Evolutionary conservation across 1,139 yeast species (phyloP).

Genomic region (Scheffersomyces titani): DNA sequence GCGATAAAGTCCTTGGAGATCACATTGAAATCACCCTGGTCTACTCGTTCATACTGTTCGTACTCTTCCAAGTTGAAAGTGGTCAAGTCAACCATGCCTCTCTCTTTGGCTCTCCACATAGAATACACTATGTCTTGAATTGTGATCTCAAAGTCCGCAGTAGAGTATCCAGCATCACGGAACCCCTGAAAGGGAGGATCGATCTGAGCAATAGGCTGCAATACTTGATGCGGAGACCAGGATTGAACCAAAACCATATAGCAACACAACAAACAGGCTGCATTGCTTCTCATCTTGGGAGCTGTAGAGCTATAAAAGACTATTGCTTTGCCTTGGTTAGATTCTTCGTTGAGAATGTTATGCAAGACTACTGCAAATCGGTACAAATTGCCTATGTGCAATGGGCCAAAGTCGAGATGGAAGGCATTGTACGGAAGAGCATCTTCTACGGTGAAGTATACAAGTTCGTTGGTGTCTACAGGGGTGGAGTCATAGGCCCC

Average conservation of each 20-base stretch:
- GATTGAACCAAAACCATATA: constrained; percentile 94
- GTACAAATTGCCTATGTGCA: constrained; percentile 89
- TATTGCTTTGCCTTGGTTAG: constrained; percentile 84
- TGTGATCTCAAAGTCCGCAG: constrained; percentile 89
- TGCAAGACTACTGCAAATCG: constrained; percentile 94
- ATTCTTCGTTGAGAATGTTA: constrained; percentile 82
- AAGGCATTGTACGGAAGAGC: constrained; percentile 88
- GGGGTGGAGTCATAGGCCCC: constrained; percentile 89
- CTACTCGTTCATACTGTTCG: constrained; percentile 92
- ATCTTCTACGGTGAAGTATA: constrained; percentile 90
- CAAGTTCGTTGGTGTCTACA: constrained; percentile 70
- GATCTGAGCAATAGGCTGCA: constrained; percentile 90
- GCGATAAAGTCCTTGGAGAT: constrained; percentile 93
- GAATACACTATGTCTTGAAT: constrained; percentile 96
- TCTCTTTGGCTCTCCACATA: constrained; percentile 97
- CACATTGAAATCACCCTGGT: constrained; percentile 93
- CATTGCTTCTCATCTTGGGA: constrained; percentile 83
- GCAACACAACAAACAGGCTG: constrained; percentile 91
- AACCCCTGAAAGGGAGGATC: constrained; percentile 94
- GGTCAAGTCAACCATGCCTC: constrained; percentile 83
- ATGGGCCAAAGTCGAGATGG: constrained; percentile 94
- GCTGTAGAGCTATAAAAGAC: constrained; percentile 85
- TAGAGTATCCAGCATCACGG: constrained; percentile 96
- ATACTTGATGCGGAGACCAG: constrained; percentile 97
- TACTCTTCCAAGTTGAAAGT: constrained; percentile 90